A percentile compares a stretch with the other conserved stretches of the same genome.
Conservation (phyloP, 208 protist genomes). For the Acanthamoeba triangularis region DNA sequence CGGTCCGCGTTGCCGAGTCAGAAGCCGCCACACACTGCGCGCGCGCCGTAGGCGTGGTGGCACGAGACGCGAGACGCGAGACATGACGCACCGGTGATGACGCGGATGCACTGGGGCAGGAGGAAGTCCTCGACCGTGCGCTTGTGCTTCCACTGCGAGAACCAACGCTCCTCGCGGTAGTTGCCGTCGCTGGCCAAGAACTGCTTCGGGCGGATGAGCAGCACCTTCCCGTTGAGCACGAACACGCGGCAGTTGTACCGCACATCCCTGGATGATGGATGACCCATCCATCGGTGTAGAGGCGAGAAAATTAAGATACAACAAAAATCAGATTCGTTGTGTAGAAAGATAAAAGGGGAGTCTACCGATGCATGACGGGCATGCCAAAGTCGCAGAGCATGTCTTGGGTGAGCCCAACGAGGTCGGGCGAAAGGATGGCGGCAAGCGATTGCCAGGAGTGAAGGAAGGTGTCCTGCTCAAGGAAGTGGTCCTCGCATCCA, state of each 20-base stretch:
- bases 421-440: constrained; percentile 4
- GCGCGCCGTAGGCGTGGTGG: not conserved
- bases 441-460: constrained; percentile 87
- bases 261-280: constrained; percentile 78
- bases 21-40: not conserved
- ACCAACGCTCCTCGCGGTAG: constrained; percentile 93
- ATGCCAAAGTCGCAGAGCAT: constrained; percentile 93
- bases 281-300: not conserved
- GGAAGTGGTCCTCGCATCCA: constrained; percentile 94
- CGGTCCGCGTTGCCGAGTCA: not conserved
- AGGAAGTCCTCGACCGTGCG: constrained; percentile 80
- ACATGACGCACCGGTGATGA: constrained; percentile 65
- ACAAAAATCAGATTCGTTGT: not conserved
- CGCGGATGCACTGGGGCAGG: constrained; percentile 77
- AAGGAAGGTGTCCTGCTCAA: constrained; percentile 91
- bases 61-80: not conserved
- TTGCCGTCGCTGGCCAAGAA: constrained; percentile 92
- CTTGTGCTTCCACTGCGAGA: constrained; percentile 86
- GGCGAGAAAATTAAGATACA: constrained; percentile 7
- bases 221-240: constrained; percentile 87
- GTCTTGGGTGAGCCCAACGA: constrained; percentile 84
- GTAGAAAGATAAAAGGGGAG: not conserved
- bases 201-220: constrained; percentile 93
- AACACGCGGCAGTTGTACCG: constrained; percentile 94
- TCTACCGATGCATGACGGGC: constrained; percentile 82